A percentile compares a stretch with the other conserved stretches of the same genome.
Evolutionary conservation across 73 alveolate genomes (phyloP).

Genomic region (Tetrahymena malaccensis): DNA sequence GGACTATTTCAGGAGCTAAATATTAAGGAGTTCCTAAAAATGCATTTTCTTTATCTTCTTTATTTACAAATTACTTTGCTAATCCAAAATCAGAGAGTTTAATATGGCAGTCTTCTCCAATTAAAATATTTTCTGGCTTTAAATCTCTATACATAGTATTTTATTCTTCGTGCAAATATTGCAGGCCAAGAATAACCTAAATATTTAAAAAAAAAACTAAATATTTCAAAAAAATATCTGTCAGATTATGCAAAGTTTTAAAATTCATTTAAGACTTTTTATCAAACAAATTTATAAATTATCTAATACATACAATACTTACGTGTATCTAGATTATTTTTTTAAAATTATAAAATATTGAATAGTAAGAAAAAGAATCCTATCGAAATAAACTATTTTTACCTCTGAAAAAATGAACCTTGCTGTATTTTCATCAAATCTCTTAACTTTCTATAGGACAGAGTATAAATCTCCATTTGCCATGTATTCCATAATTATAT

Average conservation of each 20-base stretch:
- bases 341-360: no score
- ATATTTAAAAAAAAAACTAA: background rate
- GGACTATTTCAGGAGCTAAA: background rate
- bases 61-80: slow-evolving; percentile 53
- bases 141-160: slow-evolving; percentile 73
- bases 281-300: background rate
- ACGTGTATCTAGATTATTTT: no score
- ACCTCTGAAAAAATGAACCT: background rate
- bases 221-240: background rate
- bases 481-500: background rate
- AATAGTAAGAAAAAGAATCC: no score
- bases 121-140: slow-evolving; percentile 78
- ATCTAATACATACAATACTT: background rate
- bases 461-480: background rate
- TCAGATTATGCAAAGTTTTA: no score
- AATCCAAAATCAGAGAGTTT: slow-evolving; percentile 79
- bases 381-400: background rate
- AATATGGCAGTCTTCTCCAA: slow-evolving; percentile 72
- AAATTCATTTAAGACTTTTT: background rate
- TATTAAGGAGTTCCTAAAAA: background rate
- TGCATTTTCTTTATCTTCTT: background rate
- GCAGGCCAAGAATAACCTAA: background rate
- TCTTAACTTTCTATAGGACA: background rate
- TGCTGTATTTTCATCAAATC: background rate
- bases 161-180: slow-evolving; percentile 64